A percentile compares a stretch with the other conserved stretches of the same genome.
phyloP scores from a whole-genome alignment of 1,284 basidiomycete species.

The Cryptococcus floricola region DNA sequence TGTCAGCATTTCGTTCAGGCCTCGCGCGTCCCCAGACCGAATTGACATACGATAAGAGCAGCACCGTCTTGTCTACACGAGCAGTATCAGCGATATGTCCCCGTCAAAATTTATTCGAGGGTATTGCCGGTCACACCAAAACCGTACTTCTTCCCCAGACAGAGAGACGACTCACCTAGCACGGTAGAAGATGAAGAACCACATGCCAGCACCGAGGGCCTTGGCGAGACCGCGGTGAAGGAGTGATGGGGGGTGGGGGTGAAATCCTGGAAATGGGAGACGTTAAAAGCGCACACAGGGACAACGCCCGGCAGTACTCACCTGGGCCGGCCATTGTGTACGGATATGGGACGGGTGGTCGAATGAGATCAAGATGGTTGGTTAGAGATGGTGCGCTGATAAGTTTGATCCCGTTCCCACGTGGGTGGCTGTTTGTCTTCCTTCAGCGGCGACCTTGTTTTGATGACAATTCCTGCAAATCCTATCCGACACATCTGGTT shows the following conservation, averaged over 20 bases:
- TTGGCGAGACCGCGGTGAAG: slow-evolving; percentile 75
- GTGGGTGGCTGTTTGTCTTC: background rate
- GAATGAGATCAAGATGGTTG: slow-evolving; percentile 3
- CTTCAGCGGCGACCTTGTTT: background rate
- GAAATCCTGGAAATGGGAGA: slow-evolving; percentile 58
- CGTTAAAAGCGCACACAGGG: no score
- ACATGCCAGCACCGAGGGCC: slow-evolving; percentile 84
- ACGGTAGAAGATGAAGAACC: slow-evolving; percentile 97
- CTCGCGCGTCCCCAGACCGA: background rate
- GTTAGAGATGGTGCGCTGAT: background rate
- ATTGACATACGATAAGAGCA: slow-evolving; percentile 50
- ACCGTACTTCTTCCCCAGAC: background rate
- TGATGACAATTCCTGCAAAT: background rate
- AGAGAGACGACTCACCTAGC: slow-evolving; percentile 62
- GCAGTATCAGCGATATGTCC: slow-evolving; percentile 6
- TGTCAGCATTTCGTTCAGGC: background rate
- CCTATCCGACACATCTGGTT: background rate
- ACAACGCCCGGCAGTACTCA: slow-evolving; percentile 5
- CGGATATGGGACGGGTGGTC: slow-evolving; percentile 2
- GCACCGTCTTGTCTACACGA: slow-evolving; percentile 52
- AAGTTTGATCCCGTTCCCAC: slow-evolving; percentile 2
- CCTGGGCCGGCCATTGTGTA: slow-evolving; percentile 33
- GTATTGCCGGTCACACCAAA: background rate
- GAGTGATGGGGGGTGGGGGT: slow-evolving; percentile 75
- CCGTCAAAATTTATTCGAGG: background rate